Conservation (phyloP, 306 rosid genomes). For the Pterocarpus macrocarpus region DNA sequence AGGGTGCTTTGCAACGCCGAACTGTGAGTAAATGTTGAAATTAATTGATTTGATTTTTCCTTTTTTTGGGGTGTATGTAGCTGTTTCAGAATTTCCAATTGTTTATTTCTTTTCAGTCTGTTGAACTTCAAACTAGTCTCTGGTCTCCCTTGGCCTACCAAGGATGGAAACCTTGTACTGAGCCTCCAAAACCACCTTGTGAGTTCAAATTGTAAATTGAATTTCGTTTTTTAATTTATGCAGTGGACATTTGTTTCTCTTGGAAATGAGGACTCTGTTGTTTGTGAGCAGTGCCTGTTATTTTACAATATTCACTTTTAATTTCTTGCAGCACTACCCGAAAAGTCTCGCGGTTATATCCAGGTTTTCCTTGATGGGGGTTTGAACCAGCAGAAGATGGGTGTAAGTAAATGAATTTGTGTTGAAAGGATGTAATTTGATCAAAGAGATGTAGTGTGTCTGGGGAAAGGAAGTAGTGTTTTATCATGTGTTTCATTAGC, state of each 20-base stretch:
- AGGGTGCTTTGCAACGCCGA: slow-evolving; percentile 75
- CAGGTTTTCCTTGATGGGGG: slow-evolving; percentile 99
- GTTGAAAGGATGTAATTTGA: slow-evolving; percentile 42
- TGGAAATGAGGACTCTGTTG: slow-evolving; percentile 22
- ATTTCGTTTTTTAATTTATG: neutral
- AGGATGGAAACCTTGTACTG: slow-evolving; percentile 80
- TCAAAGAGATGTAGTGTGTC: slow-evolving; percentile 28
- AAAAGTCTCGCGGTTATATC: slow-evolving; percentile 72
- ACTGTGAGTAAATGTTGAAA: slow-evolving; percentile 50
- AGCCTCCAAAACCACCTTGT: slow-evolving; percentile 64
- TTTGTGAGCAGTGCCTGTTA: slow-evolving; percentile 5
- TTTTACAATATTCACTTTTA: slow-evolving; percentile 33
- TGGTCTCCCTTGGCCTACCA: slow-evolving; percentile 80
- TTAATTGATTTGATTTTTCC: slow-evolving; percentile 32
- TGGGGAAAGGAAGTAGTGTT: slow-evolving; percentile 37
- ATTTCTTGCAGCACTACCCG: slow-evolving; percentile 69
- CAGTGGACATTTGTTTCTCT: neutral
- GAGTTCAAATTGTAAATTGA: slow-evolving; percentile 47
- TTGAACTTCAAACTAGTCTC: slow-evolving; percentile 62
- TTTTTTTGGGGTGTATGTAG: neutral
- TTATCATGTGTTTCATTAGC: slow-evolving; percentile 30
- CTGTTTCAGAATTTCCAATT: slow-evolving; percentile 16
- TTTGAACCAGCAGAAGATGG: slow-evolving; percentile 99
- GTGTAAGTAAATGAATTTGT: slow-evolving; percentile 66
- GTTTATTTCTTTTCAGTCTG: slow-evolving; percentile 43